Evolutionary conservation across 192 early-diverging fungal genomes (phyloP), one percentile per base, ranked within the genome.

Genomic region (Coemansia sp.): DNA sequence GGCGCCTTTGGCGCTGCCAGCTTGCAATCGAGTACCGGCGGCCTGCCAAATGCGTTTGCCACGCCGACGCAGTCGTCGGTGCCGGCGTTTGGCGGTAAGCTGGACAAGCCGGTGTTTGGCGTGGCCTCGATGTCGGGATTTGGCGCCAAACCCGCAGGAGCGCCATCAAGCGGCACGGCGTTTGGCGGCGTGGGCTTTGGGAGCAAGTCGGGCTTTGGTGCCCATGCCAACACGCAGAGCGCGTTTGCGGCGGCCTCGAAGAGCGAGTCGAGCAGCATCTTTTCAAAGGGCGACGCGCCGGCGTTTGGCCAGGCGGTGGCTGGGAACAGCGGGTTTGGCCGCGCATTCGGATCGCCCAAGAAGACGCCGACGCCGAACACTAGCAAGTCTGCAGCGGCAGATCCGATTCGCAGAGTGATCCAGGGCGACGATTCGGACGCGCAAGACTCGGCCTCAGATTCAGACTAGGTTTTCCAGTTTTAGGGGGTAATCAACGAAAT

Each of bases 81-180:
- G 5, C 55, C 51, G 1, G 59, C 28, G 25, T 73, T 73, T 73
- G 70, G 70, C 4, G 10, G 38, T 10, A 66, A 62, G 25, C 35
- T 73, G 32, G 63, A 58, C 28, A 56, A 60, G 17, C 70, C 70
- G 17, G 70, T 55, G 17, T 73, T 73, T 62, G 70, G 70, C 8
- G 59, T 73, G 10, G 50, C 50, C 1, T 73, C 70, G 15, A 66
- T 66, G 63, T 58, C 70, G 5, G 55, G 47, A 21, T 55, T 48
- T 50, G 56, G 44, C 20, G 46, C 45, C 43, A 41, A 41, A 8
- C 39, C 39, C 19, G 8, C 43, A 11, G 34, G 30, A 31, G 34
- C 31, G 3, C 10, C 34, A 3, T 17, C 9, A 2, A 19, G 40
- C 29, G 21, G 28, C 29, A 46, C 44, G 7, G n/a, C 32, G 14